phyloP scores from a whole-genome alignment of 768 basidiomycete genomes.

The Gloeostereum incarnatum region DNA sequence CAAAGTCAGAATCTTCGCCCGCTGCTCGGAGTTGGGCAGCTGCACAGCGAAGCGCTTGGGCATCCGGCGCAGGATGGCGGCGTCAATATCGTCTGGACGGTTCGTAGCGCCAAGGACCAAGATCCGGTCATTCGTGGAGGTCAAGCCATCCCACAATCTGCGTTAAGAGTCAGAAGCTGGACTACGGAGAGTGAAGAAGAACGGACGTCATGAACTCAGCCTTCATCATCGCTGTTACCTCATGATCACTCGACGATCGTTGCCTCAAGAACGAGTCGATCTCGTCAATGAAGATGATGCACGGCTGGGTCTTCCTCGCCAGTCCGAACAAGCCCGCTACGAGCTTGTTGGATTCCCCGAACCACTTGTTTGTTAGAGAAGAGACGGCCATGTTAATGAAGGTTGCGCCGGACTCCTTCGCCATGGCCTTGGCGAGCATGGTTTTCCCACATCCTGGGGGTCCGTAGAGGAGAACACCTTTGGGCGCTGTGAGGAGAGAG shows the following conservation, averaged over 20 bases:
- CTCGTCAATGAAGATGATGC: conserved; percentile 98
- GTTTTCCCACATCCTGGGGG: conserved; percentile 99
- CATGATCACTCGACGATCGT: conserved; percentile 83
- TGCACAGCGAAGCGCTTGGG: conserved; percentile 89
- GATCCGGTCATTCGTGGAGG: conserved; percentile 73
- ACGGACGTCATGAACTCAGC: conserved; percentile 89
- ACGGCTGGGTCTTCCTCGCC: conserved; percentile 87
- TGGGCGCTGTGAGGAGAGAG: conserved; percentile 81
- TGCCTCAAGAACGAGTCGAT: conserved; percentile 94
- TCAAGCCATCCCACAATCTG: conserved; percentile 93
- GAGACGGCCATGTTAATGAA: conserved; percentile 86
- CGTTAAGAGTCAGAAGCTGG: conserved; percentile 1
- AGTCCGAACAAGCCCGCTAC: conserved; percentile 92
- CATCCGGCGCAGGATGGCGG: conserved; percentile 90
- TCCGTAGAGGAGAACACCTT: conserved; percentile 92
- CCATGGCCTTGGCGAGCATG: conserved; percentile 97
- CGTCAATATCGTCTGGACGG: conserved; percentile 85
- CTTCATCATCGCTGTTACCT: conserved; percentile 98
- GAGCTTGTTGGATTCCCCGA: conserved; percentile 89
- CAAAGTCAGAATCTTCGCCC: conserved; percentile 75
- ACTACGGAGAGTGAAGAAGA: background rate
- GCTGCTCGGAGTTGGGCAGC: conserved; percentile 70
- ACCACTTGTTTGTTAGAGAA: conserved; percentile 75
- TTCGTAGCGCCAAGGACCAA: conserved; percentile 94
- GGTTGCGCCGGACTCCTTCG: conserved; percentile 94